These are phyloP conservation scores for Aspergillus pseudotamarii DNA, from an alignment of 2,329 filamentous ascomycete species.

Conservation along the genomic window DNA sequence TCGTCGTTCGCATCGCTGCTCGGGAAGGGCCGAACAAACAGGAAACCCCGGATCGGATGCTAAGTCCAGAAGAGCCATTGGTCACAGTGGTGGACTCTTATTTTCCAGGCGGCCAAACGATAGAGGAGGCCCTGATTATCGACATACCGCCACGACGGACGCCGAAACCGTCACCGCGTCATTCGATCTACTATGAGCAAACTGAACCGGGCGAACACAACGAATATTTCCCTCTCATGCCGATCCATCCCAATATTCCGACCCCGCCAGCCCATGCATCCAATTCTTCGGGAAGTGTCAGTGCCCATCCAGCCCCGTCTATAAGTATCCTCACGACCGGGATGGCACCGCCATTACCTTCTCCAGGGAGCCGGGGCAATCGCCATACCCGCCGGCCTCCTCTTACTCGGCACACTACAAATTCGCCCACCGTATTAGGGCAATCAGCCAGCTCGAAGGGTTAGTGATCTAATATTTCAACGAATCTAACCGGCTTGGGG, in stretches of 20 bases:
- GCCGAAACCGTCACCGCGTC: conserved; percentile 76
- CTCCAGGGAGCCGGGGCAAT: conserved; percentile 69
- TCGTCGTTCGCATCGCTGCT: conserved; percentile 76
- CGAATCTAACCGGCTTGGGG: neutral
- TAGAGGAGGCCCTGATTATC: conserved; percentile 88
- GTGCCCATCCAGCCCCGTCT: conserved; percentile 57
- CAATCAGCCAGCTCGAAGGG: conserved; percentile 48
- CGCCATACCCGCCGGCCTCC: conserved; percentile 61
- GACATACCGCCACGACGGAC: conserved; percentile 78
- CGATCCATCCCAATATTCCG: conserved; percentile 43
- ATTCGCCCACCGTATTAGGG: conserved; percentile 72
- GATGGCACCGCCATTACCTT: conserved; percentile 78
- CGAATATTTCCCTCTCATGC: conserved; percentile 82
- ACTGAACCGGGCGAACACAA: conserved; percentile 70
- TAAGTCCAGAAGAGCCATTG: conserved; percentile 87
- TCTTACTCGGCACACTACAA: conserved; percentile 72
- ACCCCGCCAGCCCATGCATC: conserved; percentile 47
- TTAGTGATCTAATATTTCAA: conserved; percentile 34
- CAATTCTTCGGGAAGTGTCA: conserved; percentile 46
- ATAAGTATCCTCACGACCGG: conserved; percentile 82
- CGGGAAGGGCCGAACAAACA: conserved; percentile 58
- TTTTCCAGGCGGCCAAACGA: conserved; percentile 82
- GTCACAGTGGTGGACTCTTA: conserved; percentile 75
- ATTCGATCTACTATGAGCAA: conserved; percentile 49
- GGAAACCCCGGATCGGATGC: conserved; percentile 62